These are phyloP conservation scores for Claviceps sp. DNA, from an alignment of 2,329 filamentous ascomycete genomes.

Conservation along the genomic window DNA sequence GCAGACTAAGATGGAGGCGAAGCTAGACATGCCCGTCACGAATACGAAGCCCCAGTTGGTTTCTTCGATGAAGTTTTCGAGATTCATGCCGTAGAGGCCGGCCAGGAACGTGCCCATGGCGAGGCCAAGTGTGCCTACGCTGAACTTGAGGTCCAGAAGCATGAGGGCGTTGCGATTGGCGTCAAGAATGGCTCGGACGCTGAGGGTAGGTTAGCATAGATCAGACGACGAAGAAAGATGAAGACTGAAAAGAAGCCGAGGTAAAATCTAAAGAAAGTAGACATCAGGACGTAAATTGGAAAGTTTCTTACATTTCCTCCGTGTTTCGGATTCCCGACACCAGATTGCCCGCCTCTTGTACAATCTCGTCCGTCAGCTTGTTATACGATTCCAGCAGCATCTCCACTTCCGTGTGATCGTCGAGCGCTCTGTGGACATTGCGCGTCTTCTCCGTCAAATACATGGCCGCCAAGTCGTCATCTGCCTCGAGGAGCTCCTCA, in stretches of 20 bases:
- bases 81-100: conserved; percentile 99
- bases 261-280: neutral
- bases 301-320: conserved; percentile 70
- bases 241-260: neutral
- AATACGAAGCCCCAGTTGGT: conserved; percentile 72
- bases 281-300: too few relatives aligned
- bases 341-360: conserved; percentile 84
- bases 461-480: conserved; percentile 90
- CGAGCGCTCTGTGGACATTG: conserved; percentile 57
- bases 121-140: conserved; percentile 85
- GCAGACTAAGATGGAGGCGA: conserved; percentile 66
- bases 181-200: conserved; percentile 90
- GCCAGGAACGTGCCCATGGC: conserved; percentile 91
- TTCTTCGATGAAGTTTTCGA: conserved; percentile 97
- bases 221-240: neutral
- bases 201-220: conserved; percentile 24
- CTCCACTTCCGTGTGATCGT: conserved; percentile 93
- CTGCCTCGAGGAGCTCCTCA: conserved; percentile 86
- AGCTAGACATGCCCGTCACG: conserved; percentile 56
- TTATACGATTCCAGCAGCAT: conserved; percentile 95
- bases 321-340: conserved; percentile 94
- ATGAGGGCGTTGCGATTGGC: conserved; percentile 97
- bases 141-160: conserved; percentile 93
- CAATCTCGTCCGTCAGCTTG: conserved; percentile 95
- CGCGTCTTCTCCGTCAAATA: conserved; percentile 81